A percentile compares a stretch with the other conserved stretches of the same genome.
Evolutionary conservation across 2,329 filamentous ascomycete species (phyloP).

Genomic region (Neophaeococcomyces aloes): DNA sequence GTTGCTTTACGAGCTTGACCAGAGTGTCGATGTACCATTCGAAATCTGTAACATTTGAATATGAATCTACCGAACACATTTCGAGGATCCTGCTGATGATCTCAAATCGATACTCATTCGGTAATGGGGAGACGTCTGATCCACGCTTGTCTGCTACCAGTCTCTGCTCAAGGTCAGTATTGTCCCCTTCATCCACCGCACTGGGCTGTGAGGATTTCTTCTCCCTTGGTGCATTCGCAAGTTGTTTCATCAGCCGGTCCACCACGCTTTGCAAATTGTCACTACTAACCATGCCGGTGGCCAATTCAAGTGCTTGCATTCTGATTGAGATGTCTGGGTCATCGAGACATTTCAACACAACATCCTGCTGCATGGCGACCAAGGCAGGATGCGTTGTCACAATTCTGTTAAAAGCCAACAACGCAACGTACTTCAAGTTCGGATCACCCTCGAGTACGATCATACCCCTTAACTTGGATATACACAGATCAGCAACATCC

Average conservation of each 20-base stretch:
- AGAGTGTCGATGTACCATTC: slow-evolving; percentile 95
- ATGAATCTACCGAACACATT: slow-evolving; percentile 86
- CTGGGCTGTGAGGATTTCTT: slow-evolving; percentile 34
- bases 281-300: slow-evolving; percentile 83
- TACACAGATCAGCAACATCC: slow-evolving; percentile 84
- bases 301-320: slow-evolving; percentile 80
- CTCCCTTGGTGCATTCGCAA: slow-evolving; percentile 54
- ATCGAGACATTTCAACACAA: slow-evolving; percentile 92
- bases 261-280: slow-evolving; percentile 80
- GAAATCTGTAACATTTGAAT: slow-evolving; percentile 76
- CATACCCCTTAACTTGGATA: slow-evolving; percentile 88
- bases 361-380: slow-evolving; percentile 86
- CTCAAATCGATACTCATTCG: slow-evolving; percentile 74
- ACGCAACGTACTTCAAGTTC: slow-evolving; percentile 93
- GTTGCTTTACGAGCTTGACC: slow-evolving; percentile 53
- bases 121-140: slow-evolving; percentile 51
- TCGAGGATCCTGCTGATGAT: slow-evolving; percentile 73
- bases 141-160: slow-evolving; percentile 45
- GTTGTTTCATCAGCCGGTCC: slow-evolving; percentile 74
- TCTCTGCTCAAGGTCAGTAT: slow-evolving; percentile 40
- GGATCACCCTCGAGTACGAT: slow-evolving; percentile 86
- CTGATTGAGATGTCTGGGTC: slow-evolving; percentile 93
- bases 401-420: slow-evolving; percentile 92
- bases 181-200: slow-evolving; percentile 34
- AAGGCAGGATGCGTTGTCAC: slow-evolving; percentile 78